phyloP scores from a whole-genome alignment of 2,329 filamentous ascomycete genomes.

The Rasamsonia emersonii region DNA sequence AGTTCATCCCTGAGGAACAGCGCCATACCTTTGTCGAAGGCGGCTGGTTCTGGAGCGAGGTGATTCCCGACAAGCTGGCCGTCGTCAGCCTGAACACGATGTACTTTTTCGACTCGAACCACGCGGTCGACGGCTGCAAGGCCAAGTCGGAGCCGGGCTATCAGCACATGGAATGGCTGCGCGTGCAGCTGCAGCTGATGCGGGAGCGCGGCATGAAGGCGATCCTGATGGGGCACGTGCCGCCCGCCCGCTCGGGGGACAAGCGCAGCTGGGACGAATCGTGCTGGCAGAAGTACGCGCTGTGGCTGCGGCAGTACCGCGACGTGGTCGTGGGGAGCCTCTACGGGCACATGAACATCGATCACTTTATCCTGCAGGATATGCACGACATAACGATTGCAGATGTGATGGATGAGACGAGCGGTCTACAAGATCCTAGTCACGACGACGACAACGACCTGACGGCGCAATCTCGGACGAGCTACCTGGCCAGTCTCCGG shows the following conservation, averaged over 20 bases:
- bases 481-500: slow-evolving; percentile 73
- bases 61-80: slow-evolving; percentile 74
- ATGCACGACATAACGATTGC: slow-evolving; percentile 63
- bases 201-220: slow-evolving; percentile 83
- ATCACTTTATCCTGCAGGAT: slow-evolving; percentile 92
- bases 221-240: slow-evolving; percentile 88
- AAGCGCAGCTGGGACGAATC: slow-evolving; percentile 93
- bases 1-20: slow-evolving; percentile 87
- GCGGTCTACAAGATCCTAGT: slow-evolving; percentile 9
- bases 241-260: slow-evolving; percentile 73
- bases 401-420: slow-evolving; percentile 19
- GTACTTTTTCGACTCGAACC: slow-evolving; percentile 91
- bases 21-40: slow-evolving; percentile 84
- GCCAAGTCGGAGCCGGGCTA: slow-evolving; percentile 74
- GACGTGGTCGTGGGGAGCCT: slow-evolving; percentile 74
- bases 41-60: slow-evolving; percentile 91
- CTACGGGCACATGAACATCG: slow-evolving; percentile 97
- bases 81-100: slow-evolving; percentile 94
- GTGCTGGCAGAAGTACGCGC: slow-evolving; percentile 94
- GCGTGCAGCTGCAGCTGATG: slow-evolving; percentile 76
- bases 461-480: slow-evolving; percentile 56
- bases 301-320: slow-evolving; percentile 84
- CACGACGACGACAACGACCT: slow-evolving; percentile 41
- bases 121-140: slow-evolving; percentile 83
- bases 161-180: slow-evolving; percentile 92